These are phyloP conservation scores for Ascochyta viciae-villosae DNA, from an alignment of 2,329 filamentous ascomycete species.

Conservation along the genomic window DNA sequence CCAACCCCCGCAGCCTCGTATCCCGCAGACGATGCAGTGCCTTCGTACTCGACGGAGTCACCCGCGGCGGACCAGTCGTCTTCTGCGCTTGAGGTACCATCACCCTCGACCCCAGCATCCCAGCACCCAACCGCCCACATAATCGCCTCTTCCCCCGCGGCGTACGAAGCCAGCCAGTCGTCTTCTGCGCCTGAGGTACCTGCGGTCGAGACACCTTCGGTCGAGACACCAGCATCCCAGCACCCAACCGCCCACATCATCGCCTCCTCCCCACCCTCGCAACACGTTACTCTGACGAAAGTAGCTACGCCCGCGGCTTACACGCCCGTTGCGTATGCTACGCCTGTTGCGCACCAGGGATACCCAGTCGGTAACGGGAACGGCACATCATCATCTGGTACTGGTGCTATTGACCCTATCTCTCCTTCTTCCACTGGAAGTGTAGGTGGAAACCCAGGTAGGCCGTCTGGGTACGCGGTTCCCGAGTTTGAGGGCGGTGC, in stretches of 20 bases:
- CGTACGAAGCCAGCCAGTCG: conserved; percentile 7
- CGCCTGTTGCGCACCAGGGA: conserved; percentile 9
- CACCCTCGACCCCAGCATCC: conserved; percentile 7
- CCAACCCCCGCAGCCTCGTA: conserved; percentile 21
- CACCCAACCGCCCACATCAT: no score
- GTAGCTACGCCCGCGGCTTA: conserved; percentile 25
- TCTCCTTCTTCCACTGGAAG: conserved; percentile 1
- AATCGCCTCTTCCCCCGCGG: not conserved
- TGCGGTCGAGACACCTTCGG: not conserved
- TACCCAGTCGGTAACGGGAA: conserved; percentile 13
- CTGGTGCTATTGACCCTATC: conserved; percentile 3
- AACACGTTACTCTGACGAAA: conserved; percentile 34
- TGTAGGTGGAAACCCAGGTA: conserved; percentile 13
- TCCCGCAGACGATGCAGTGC: not conserved
- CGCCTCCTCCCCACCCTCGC: conserved; percentile 12
- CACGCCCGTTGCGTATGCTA: conserved; percentile 15
- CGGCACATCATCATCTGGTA: conserved; percentile 18
- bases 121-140: no score
- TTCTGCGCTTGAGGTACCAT: conserved; percentile 10
- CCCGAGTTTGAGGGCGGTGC: conserved; percentile 37
- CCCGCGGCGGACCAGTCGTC: conserved; percentile 2
- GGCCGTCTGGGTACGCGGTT: conserved; percentile 20
- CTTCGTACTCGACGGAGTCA: not conserved
- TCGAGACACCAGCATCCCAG: conserved; percentile 4
- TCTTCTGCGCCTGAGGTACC: conserved; percentile 12